Conservation (phyloP, 1,284 basidiomycete species). For the Malassezia brasiliensis region DNA sequence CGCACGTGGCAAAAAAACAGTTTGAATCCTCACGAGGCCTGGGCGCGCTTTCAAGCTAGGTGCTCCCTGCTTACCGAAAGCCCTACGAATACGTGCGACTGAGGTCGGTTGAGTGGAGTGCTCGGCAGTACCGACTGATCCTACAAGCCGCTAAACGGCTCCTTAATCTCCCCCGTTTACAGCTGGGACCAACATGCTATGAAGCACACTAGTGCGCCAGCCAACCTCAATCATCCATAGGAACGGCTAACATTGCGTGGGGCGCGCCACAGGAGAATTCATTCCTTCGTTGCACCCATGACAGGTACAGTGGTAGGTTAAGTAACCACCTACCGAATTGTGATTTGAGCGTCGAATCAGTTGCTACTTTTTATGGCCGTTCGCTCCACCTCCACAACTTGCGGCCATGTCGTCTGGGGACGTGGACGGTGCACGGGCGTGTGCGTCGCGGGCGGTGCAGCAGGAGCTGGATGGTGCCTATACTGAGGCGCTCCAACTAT, state of each 20-base stretch:
- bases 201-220: slow-evolving; percentile 14
- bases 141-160: slow-evolving; percentile 4
- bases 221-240: slow-evolving; percentile 17
- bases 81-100: slow-evolving; percentile 19
- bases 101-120: slow-evolving; percentile 20
- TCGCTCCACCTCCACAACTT: background rate
- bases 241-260: slow-evolving; percentile 18
- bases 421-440: background rate
- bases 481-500: background rate
- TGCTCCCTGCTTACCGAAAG: slow-evolving; percentile 19
- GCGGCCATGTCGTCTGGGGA: background rate
- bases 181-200: slow-evolving; percentile 13
- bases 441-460: slow-evolving; percentile 8
- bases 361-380: slow-evolving; percentile 5
- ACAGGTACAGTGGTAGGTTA: slow-evolving; percentile 3
- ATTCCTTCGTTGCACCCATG: slow-evolving; percentile 16
- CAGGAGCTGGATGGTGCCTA: background rate
- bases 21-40: slow-evolving; percentile 17
- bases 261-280: slow-evolving; percentile 18
- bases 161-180: slow-evolving; percentile 14
- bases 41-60: slow-evolving; percentile 21
- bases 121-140: slow-evolving; percentile 20
- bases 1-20: slow-evolving; percentile 8
- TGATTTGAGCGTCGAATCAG: slow-evolving; percentile 3
- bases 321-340: background rate